Evolutionary conservation across 2,329 filamentous ascomycete genomes (phyloP).

Genomic region (Sarocladium oryzae): DNA sequence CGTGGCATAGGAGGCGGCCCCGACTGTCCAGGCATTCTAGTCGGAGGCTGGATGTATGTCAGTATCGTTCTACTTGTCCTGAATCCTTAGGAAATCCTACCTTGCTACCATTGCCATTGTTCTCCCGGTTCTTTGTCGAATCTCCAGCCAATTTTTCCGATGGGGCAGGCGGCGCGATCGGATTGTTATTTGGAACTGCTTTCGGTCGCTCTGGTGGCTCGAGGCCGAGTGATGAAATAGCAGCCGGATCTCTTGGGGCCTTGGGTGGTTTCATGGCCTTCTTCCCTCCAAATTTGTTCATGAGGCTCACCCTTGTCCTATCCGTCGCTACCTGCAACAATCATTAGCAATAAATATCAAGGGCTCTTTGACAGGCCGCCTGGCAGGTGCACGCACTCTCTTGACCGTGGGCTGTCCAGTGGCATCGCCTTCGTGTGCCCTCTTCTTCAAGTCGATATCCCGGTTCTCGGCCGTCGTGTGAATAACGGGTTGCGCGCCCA

Average conservation of each 20-base stretch:
- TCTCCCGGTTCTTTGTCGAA: not conserved
- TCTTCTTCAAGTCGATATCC: conserved; percentile 30
- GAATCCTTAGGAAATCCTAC: not conserved
- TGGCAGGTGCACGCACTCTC: conserved; percentile 28
- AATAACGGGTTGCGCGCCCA: conserved; percentile 29
- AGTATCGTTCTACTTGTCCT: not conserved
- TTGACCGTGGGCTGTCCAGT: conserved; percentile 27
- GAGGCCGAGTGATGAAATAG: conserved; percentile 45
- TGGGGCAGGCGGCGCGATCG: not conserved
- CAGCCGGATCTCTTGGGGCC: conserved; percentile 41
- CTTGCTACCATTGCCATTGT: not conserved
- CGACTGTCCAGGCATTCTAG: conserved; percentile 14
- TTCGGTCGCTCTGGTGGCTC: conserved; percentile 35
- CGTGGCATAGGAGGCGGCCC: conserved; percentile 22
- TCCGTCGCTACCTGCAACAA: conserved; percentile 23
- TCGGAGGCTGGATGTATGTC: not conserved
- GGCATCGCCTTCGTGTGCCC: conserved; percentile 33
- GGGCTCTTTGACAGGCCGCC: not conserved
- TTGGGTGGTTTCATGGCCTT: conserved; percentile 16
- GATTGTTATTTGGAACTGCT: not conserved
- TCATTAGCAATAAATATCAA: conserved; percentile 18
- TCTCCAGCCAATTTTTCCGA: not conserved
- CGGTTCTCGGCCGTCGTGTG: conserved; percentile 25
- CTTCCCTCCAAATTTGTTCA: conserved; percentile 30
- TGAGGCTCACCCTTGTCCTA: conserved; percentile 24